Evolutionary conservation across 345 rosid genomes (phyloP).

Genomic region (Lepidium didymum): DNA sequence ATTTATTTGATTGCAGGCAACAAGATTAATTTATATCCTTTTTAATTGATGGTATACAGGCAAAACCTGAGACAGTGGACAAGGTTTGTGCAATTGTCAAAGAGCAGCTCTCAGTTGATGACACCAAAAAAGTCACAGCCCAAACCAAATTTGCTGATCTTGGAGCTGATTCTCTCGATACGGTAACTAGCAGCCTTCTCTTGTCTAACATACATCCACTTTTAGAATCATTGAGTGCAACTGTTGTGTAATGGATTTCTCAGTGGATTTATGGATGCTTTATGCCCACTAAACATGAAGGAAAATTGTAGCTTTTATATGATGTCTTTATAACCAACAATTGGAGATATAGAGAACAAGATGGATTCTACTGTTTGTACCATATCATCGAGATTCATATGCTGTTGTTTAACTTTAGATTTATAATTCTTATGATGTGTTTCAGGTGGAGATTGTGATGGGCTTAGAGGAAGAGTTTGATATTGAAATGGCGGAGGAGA

Average conservation of each 20-base stretch:
- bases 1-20: background rate
- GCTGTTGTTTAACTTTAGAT: background rate
- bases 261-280: background rate
- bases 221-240: too few relatives aligned
- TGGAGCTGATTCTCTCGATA: constrained; percentile 73
- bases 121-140: constrained; percentile 23
- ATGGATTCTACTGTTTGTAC: background rate
- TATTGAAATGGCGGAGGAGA: constrained; percentile 60
- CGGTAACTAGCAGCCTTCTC: constrained; percentile 28
- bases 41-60: constrained; percentile 27
- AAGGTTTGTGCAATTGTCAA: constrained; percentile 50
- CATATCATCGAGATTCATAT: background rate
- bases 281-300: background rate
- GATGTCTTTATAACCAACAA: too few relatives aligned
- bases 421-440: background rate
- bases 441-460: constrained; percentile 77
- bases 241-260: background rate
- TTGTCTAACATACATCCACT: background rate
- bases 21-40: background rate
- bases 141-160: constrained; percentile 41
- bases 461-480: constrained; percentile 70
- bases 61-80: constrained; percentile 50
- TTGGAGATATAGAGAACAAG: background rate
- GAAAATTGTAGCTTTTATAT: background rate
- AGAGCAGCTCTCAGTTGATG: constrained; percentile 46